Evolutionary conservation across 345 rosid genomes (phyloP), one percentile per base, ranked within the genome.

Genomic region (Pseudoturritis turrita): DNA sequence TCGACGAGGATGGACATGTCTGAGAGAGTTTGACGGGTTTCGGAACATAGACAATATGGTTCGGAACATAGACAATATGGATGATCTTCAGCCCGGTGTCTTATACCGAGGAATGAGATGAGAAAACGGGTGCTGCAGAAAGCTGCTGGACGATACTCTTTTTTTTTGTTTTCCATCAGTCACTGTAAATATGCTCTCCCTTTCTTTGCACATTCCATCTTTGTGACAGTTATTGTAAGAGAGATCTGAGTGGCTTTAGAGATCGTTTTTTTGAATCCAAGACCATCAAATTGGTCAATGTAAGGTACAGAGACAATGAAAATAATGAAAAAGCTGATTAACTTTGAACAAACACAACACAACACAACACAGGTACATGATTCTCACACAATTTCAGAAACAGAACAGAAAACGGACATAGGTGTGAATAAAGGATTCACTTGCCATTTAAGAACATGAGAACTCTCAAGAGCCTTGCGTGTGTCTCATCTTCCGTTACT

Each of bases 21-120:
- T 92, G 29, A 83, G 94, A 77, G 99, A 91, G 66, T 65, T 75
- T 57, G 89, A 89, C 21, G 91, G 88, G 7, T 91, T 86, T 73
- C 71, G 89, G 78, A 88, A 81, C 74, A 57, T 89, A n/a, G 90
- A 90, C 23, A 83, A 74, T 54, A 85, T 92, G 91, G 96, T 85
- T 70, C 77, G 89, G 77, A 87, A 81, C 65, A 57, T 89, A 11
- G 89, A 91, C 25, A 88, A 76, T 53, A 87, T 95, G 91, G 99
- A 95, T 40, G 98, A 95, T 70, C 87, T 95, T 71, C 90, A 87
- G 43, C 85, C 89, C 0, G 90, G 90, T 75, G 87, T 74, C n/a
- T 62, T 89, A 26, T 95, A 95, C 61, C 86, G 94, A 1, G 98
- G 98, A 21, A 81, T 83, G 63, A 86, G 70, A 67, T 89, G 82